Evolutionary conservation across 2,329 filamentous ascomycete genomes (phyloP), one percentile per base, ranked within the genome.

Genomic region (Rugonectria rugulosa): DNA sequence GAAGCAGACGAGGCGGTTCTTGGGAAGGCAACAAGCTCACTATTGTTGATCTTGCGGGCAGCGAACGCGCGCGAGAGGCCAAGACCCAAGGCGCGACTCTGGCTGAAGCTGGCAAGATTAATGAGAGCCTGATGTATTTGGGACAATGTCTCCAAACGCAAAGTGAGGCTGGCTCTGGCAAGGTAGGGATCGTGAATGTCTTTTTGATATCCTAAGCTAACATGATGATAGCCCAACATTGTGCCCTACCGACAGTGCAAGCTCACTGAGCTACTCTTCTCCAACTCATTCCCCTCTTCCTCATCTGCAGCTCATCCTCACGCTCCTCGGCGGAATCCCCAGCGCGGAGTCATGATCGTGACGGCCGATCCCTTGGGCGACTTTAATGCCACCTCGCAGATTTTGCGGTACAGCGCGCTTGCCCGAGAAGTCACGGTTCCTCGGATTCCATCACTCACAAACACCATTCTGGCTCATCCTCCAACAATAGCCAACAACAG

Each of bases 91-190:
- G 95, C 11, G 88, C 92, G 4, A 97, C 94, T 0, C 83, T 99
- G 12, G 94, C 90, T 0, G 95, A 99, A 77, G 95, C 94, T 29
- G 95, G 95, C 48, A 98, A 98, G 77, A 99, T 99, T 72, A 99
- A 99, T 69, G 93, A 97, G 74, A 96, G 91, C 69, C 78, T 99
- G 70, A 99, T 99, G 95, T 98, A 97, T 71, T 83, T 99, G 2
- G 95, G 95, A 0, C 95, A 98, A 70, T 99, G 95, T 71, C 83
- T 99, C 66, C 94, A 98, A 71, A 94, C 97, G 82, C 94, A 97
- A 72, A 93, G 89, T 56, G 91, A 94, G 65, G 82, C 88, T 26
- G 87, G 88, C 37, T 88, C 87, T 11, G 86, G 83, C 70, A 94
- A 91, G 83, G 90, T 91, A 79, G 41, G 70, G 57, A 21, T 6